Evolutionary conservation across 169 alveolate species (phyloP), one percentile per base, ranked within the genome.

Genomic region (Eimeria zaria): DNA sequence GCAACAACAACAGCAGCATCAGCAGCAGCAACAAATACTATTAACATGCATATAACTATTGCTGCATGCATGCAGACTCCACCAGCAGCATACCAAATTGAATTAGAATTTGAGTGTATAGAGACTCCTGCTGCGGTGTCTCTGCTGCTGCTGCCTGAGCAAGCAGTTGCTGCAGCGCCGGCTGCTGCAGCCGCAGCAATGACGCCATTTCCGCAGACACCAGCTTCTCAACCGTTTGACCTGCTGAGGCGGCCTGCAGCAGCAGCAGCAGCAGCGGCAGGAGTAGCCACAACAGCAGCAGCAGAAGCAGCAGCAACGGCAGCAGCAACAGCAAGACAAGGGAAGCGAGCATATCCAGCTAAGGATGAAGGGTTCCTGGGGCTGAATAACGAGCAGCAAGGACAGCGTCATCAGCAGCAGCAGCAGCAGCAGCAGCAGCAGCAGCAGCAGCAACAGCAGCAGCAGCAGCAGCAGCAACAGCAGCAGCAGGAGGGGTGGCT

Each of bases 131-230:
- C 20, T 39, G 81, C 53, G 7, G 4, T 9, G 41, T 39, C 41
- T 39, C 41, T 27, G 81, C 41, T 33, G 81, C 87, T 22, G 87
- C 55, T 30, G 48, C 33, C 36, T 44, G 5, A 18, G 87, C 51
- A 20, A 74, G 58, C 58, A 36, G 58, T 33, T 74, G 87, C 62
- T 74, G 87, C 87, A 36, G 87, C 55, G 22, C 12, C 8, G 58
- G 48, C 87, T 74, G 87, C 58, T 71, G 81, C 48, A 71, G 48
- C 81, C 48, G 81, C 48, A 71, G 81, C 81, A 71, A 71, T 12
- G 53, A 30, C 8, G 81, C 24, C 81, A 71, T 71, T 44, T 71
- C 81, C 24, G 53, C 8, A 44, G 81, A 30, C n/a, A 71, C 48
- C 33, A 71, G 48, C 24, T 71, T 36, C 81, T 8, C 81, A 2